Conservation (phyloP, 768 basidiomycete genomes). For the Naematelia encephala region DNA sequence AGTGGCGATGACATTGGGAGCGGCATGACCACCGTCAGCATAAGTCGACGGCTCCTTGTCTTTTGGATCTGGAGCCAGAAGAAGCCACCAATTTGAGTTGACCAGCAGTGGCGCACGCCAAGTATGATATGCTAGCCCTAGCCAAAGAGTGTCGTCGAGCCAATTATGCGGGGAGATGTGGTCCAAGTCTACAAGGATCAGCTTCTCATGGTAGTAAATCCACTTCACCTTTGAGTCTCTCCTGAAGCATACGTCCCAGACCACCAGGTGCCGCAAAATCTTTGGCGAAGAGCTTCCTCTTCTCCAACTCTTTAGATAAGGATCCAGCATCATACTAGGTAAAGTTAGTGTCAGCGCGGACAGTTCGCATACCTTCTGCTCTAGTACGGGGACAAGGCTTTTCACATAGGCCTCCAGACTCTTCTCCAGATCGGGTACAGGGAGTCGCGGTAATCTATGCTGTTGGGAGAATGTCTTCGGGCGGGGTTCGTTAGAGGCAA, state of each 20-base stretch:
- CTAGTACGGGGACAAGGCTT: slow-evolving; percentile 72
- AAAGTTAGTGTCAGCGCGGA: not conserved
- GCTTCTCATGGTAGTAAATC: slow-evolving; percentile 27
- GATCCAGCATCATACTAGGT: slow-evolving; percentile 58
- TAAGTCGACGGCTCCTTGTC: slow-evolving; percentile 55
- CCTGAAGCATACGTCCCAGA: slow-evolving; percentile 66
- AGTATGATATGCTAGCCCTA: slow-evolving; percentile 79
- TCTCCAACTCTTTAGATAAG: slow-evolving; percentile 58
- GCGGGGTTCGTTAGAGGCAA: slow-evolving; percentile 21
- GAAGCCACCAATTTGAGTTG: slow-evolving; percentile 96
- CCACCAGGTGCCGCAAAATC: slow-evolving; percentile 64
- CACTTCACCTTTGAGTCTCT: slow-evolving; percentile 69
- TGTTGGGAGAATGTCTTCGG: slow-evolving; percentile 50
- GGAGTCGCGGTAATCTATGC: slow-evolving; percentile 63
- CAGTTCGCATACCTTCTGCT: slow-evolving; percentile 61
- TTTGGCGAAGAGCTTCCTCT: slow-evolving; percentile 61
- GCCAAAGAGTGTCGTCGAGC: slow-evolving; percentile 92
- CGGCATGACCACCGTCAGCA: slow-evolving; percentile 3
- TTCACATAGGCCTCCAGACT: slow-evolving; percentile 74
- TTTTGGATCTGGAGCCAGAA: slow-evolving; percentile 68
- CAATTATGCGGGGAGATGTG: slow-evolving; percentile 80
- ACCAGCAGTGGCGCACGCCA: slow-evolving; percentile 79
- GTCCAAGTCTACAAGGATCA: slow-evolving; percentile 62
- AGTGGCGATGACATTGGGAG: not conserved
- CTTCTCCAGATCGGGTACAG: slow-evolving; percentile 71